Evolutionary conservation across 768 basidiomycete genomes (phyloP).

Genomic region (Russula ochroleuca): DNA sequence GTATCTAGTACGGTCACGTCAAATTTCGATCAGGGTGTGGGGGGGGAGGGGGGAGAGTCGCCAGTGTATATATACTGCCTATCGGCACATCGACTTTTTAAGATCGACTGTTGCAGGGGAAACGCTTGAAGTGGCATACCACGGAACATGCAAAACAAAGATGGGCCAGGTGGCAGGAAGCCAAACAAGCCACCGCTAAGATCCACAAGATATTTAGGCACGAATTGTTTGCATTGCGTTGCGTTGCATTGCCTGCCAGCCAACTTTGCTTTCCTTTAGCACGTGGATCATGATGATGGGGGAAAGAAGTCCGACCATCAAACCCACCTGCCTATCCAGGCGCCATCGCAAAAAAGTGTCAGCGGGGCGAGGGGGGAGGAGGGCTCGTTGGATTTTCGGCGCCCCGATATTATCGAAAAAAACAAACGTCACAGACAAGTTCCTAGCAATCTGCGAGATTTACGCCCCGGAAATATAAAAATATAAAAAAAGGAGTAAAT

Average conservation of each 20-base stretch:
- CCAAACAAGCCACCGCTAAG: constrained; percentile 20
- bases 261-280: too few relatives aligned
- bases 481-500: background rate
- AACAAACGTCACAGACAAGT: background rate
- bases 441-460: constrained; percentile 9
- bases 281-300: background rate
- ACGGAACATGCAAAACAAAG: constrained; percentile 15
- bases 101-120: constrained; percentile 11
- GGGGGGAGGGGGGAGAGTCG: background rate
- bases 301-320: background rate
- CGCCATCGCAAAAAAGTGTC: constrained; percentile 8
- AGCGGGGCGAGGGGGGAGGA: background rate
- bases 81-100: constrained; percentile 18
- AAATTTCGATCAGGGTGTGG: background rate
- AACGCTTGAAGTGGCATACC: constrained; percentile 20
- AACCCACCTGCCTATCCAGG: constrained; percentile 21
- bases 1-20: constrained; percentile 7
- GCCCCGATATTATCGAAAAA: background rate
- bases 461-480: constrained; percentile 9
- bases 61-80: constrained; percentile 24
- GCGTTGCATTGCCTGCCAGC: too few relatives aligned
- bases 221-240: constrained; percentile 25
- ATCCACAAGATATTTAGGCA: constrained; percentile 25
- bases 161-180: constrained; percentile 1
- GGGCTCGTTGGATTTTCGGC: background rate